These are phyloP conservation scores for Hypholoma fasciculare DNA, from an alignment of 768 basidiomycete species.

Conservation along the genomic window DNA sequence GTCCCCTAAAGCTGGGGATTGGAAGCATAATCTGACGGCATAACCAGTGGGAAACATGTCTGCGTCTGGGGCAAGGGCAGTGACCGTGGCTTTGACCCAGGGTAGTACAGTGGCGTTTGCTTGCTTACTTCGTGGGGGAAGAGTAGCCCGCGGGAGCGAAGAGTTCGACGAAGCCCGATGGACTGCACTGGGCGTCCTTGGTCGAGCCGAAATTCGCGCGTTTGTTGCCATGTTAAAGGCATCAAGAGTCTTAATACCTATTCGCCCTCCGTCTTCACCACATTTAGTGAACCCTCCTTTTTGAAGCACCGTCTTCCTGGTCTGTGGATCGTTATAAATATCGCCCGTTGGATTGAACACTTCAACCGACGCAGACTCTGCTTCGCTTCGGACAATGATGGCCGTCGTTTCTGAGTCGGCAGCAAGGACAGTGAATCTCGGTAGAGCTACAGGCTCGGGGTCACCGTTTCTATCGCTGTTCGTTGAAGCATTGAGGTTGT, in stretches of 20 bases:
- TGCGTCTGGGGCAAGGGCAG: constrained; percentile 40
- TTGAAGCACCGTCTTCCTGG: constrained; percentile 63
- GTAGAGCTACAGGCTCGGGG: constrained; percentile 57
- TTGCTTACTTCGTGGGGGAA: constrained; percentile 34
- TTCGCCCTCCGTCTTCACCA: constrained; percentile 59
- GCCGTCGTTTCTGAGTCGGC: constrained; percentile 63
- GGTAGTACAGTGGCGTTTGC: constrained; percentile 66
- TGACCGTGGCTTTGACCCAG: constrained; percentile 53
- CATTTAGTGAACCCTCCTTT: constrained; percentile 61
- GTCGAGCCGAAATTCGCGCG: constrained; percentile 23
- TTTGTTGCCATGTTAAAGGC: constrained; percentile 14
- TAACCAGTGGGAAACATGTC: constrained; percentile 44
- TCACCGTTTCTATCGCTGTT: constrained; percentile 15
- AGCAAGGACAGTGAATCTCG: constrained; percentile 68
- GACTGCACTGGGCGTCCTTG: constrained; percentile 35
- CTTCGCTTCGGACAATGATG: constrained; percentile 61
- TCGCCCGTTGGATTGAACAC: constrained; percentile 62
- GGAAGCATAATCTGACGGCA: constrained; percentile 57
- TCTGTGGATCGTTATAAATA: constrained; percentile 54
- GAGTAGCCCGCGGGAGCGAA: constrained; percentile 21
- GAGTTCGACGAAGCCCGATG: constrained; percentile 28
- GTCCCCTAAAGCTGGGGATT: constrained; percentile 56
- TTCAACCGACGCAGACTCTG: constrained; percentile 50
- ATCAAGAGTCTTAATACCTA: constrained; percentile 46
- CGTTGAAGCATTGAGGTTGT: constrained; percentile 19